Evolutionary conservation across 306 rosid species (phyloP).

Genomic region (Fragaria ananassa): DNA sequence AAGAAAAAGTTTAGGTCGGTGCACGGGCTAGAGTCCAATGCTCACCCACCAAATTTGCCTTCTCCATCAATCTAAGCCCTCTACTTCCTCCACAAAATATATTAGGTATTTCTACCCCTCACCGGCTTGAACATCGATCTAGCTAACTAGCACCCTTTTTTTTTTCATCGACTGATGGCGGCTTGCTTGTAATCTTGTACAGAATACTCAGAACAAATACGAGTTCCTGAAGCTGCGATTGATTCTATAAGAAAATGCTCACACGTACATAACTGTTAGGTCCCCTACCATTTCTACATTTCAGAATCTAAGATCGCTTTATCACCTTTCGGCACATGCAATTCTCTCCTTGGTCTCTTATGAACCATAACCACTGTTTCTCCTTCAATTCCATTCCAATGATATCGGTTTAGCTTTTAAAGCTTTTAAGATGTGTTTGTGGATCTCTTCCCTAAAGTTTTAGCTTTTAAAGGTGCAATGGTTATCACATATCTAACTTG

Average conservation of each 20-base stretch:
- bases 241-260: neutral
- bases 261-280: neutral
- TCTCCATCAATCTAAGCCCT: neutral
- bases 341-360: slow-evolving; percentile 7
- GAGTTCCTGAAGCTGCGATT: neutral
- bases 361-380: slow-evolving; percentile 4
- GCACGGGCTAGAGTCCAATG: slow-evolving; percentile 17
- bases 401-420: too few relatives aligned
- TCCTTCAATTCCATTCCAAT: slow-evolving; percentile 14
- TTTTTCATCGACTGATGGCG: neutral
- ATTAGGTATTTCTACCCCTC: neutral
- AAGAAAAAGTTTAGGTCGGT: slow-evolving; percentile 10
- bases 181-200: neutral
- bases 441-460: neutral
- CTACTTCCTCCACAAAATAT: neutral
- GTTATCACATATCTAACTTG: too few relatives aligned
- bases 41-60: slow-evolving; percentile 13
- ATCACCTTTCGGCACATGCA: slow-evolving; percentile 30
- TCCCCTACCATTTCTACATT: neutral
- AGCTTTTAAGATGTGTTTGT: neutral
- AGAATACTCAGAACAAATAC: slow-evolving; percentile 3
- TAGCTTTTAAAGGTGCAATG: neutral
- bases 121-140: neutral
- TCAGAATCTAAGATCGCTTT: neutral
- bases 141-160: neutral